These are phyloP conservation scores for Acacia pycnantha DNA, from an alignment of 331 rosid species.

Conservation along the genomic window DNA sequence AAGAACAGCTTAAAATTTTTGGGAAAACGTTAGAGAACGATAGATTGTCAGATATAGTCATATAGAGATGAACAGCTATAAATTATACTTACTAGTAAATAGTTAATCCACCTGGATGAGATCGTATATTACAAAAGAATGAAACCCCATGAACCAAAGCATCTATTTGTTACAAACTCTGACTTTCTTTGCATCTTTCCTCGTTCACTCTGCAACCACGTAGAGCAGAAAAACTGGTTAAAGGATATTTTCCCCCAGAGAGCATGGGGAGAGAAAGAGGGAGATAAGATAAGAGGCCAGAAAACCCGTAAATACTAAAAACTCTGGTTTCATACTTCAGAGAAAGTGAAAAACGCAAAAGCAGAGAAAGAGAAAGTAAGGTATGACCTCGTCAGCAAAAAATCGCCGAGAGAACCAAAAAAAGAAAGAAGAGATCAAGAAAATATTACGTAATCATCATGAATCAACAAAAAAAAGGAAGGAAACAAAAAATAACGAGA, in stretches of 20 bases:
- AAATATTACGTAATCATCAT: background rate
- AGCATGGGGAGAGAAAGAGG: conserved; percentile 23
- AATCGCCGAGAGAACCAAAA: background rate
- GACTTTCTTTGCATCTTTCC: conserved; percentile 7
- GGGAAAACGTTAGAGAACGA: background rate
- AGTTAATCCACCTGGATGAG: conserved; percentile 19
- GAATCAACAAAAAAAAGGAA: background rate
- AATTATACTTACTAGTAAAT: background rate
- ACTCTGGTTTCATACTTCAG: background rate
- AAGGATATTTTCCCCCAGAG: background rate
- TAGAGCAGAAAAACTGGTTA: conserved; percentile 30
- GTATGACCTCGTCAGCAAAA: background rate
- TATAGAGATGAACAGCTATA: background rate
- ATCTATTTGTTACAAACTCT: background rate
- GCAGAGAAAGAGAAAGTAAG: background rate
- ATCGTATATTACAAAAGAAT: conserved; percentile 17
- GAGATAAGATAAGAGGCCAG: background rate
- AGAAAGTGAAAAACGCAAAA: background rate
- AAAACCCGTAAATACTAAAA: background rate
- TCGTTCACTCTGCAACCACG: conserved; percentile 37
- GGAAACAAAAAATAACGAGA: background rate
- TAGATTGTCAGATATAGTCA: background rate
- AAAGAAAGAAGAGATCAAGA: background rate
- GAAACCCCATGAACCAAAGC: conserved; percentile 17
- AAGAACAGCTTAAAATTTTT: background rate